Base-by-base conservation (phyloP, 2,329 filamentous ascomycete species). In the Chalara sp. region DNA sequence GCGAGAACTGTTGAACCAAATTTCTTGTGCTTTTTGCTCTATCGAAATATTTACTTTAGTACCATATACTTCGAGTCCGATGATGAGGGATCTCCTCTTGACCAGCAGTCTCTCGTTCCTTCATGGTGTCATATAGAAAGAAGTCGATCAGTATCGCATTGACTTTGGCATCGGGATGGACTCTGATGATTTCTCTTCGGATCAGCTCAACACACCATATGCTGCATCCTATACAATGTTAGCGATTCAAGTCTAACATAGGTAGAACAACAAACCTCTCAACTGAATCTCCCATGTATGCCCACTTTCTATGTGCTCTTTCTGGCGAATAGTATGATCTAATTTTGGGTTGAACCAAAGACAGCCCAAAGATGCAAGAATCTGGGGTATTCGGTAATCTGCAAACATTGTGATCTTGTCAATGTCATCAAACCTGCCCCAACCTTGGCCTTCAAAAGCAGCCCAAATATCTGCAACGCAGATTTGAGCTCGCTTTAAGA, bases 331-430 rank as follows among this genome's bases (percentile, higher is more conserved):
- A 12, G 84, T 78, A 33, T 78, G 75, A 47, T 90, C 83, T 43
- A 99, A 72, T 1, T 83, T 78, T 0, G 93, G 93, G 56, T 87
- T 91, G 69, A 93, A 96, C 61, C 80, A 82, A 46, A 99, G 71
- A 52, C 90, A 92, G 13, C 88, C 87, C 43, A 97, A 75, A 7
- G 83, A 82, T 61, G 91, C 83, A 33, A 99, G 78, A 60, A 96
- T 93, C 70, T 99, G 93, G 11, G 95, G 95, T 49, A 99, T 86
- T 42, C 93, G 86, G 66, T 99, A 99, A 72, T 99, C 93, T 64
- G 93, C 91, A 73, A 99, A 99, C 85, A 97, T 97, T 54, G 93
- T 99, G 62, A 99, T 86, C 66, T 90, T 89, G 70, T 93, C 86
- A 61, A 99, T 96, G 65, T 99, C 93, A 51, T 81, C 66, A 68